phyloP scores from a whole-genome alignment of 768 basidiomycete genomes.

The Boletellus ananiceps region DNA sequence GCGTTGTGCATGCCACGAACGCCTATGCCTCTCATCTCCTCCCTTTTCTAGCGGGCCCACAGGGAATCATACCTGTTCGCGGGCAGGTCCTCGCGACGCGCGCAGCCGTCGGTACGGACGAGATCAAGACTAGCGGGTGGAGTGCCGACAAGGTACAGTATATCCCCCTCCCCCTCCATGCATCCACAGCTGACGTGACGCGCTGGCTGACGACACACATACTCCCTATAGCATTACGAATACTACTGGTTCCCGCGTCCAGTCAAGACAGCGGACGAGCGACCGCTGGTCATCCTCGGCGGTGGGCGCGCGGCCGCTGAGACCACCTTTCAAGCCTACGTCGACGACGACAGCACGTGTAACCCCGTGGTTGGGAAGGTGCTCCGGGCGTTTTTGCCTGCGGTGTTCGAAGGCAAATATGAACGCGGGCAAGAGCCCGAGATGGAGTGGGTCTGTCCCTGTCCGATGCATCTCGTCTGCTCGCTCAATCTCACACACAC shows the following conservation, averaged over 20 bases:
- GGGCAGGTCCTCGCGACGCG: constrained; percentile 58
- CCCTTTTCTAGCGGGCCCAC: constrained; percentile 53
- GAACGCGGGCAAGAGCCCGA: constrained; percentile 50
- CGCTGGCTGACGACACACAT: neutral
- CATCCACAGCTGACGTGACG: neutral
- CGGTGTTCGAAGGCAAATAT: constrained; percentile 52
- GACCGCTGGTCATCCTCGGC: constrained; percentile 67
- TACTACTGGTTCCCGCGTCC: constrained; percentile 89
- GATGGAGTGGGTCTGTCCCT: constrained; percentile 70
- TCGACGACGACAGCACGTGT: constrained; percentile 54
- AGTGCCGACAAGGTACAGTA: constrained; percentile 38
- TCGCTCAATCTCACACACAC: neutral
- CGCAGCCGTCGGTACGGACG: constrained; percentile 35
- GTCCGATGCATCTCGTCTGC: no score
- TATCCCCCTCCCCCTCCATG: neutral
- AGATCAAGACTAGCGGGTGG: constrained; percentile 46
- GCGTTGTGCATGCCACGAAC: constrained; percentile 85
- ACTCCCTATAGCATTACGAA: constrained; percentile 42
- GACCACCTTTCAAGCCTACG: constrained; percentile 46
- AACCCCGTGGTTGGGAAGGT: constrained; percentile 43
- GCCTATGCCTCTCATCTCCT: constrained; percentile 76
- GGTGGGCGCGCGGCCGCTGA: constrained; percentile 50
- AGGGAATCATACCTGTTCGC: constrained; percentile 63
- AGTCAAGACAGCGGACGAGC: constrained; percentile 23
- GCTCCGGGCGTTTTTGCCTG: constrained; percentile 58